Evolutionary conservation across 306 rosid species (phyloP).

Genomic region (Biancaea sappan): DNA sequence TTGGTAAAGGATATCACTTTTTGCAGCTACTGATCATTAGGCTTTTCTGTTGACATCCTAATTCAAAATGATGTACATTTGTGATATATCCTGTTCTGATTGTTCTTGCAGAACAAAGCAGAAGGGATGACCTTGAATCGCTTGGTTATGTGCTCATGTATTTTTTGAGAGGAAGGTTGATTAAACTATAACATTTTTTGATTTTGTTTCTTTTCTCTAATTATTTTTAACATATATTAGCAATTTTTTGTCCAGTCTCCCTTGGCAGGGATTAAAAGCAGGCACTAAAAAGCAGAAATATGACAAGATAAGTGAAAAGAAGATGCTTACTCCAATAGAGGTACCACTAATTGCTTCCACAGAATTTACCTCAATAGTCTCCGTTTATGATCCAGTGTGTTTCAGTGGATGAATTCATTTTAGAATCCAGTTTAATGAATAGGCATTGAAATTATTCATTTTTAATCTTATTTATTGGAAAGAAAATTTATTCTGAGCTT

Average conservation of each 20-base stretch:
- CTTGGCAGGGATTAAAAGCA: constrained; percentile 96
- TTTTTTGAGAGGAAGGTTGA: constrained; percentile 92
- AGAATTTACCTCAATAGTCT: background rate
- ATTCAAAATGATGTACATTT: background rate
- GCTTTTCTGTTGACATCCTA: background rate
- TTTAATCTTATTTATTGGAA: constrained; percentile 15
- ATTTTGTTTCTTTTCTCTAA: background rate
- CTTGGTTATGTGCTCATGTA: constrained; percentile 95
- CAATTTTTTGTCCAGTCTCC: constrained; percentile 71
- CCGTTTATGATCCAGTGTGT: background rate
- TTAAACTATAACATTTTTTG: too few relatives aligned
- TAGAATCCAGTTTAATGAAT: background rate
- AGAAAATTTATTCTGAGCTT: too few relatives aligned
- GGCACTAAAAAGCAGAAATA: constrained; percentile 91
- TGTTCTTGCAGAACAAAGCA: constrained; percentile 85
- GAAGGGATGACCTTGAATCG: constrained; percentile 96
- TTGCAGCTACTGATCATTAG: background rate
- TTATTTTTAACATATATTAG: constrained; percentile 22
- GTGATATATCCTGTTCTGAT: constrained; percentile 17
- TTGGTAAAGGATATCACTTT: constrained; percentile 44
- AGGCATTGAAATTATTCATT: constrained; percentile 2
- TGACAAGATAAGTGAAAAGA: constrained; percentile 95
- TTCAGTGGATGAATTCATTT: background rate
- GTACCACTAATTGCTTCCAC: constrained; percentile 43
- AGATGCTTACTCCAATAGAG: constrained; percentile 89